A percentile compares a stretch with the other conserved stretches of the same genome.
These are phyloP conservation scores for Setaria italica DNA, from an alignment of 202 grass and related monocot species.

Conservation along the genomic window DNA sequence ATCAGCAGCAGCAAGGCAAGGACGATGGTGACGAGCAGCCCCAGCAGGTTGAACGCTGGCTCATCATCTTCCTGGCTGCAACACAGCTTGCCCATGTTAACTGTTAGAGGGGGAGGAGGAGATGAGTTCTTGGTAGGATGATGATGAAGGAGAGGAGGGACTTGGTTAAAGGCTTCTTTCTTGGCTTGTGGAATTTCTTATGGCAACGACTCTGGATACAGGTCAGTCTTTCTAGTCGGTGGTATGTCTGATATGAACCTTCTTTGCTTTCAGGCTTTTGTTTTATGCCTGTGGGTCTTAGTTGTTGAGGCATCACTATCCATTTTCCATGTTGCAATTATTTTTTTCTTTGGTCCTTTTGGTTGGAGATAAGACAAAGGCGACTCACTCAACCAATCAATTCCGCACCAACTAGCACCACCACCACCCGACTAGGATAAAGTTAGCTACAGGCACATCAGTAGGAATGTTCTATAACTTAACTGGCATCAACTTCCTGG, in stretches of 20 bases:
- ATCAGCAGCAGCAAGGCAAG: conserved; percentile 72
- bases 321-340: conserved; percentile 14
- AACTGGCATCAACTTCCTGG: not conserved
- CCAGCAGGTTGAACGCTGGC: conserved; percentile 54
- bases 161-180: conserved; percentile 6
- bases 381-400: conserved; percentile 29
- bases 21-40: conserved; percentile 57
- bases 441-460: not conserved
- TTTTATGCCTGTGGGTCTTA: conserved; percentile 7
- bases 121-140: not conserved
- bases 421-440: conserved; percentile 8
- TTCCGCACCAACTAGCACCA: conserved; percentile 31
- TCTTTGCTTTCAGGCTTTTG: conserved; percentile 31
- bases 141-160: conserved; percentile 3
- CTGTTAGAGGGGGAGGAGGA: not conserved
- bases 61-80: conserved; percentile 53
- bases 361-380: conserved; percentile 28
- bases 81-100: conserved; percentile 81
- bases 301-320: conserved; percentile 48
- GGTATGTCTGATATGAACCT: conserved; percentile 5
- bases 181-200: not conserved
- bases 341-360: conserved; percentile 11
- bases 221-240: conserved; percentile 13
- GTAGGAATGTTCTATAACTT: not conserved
- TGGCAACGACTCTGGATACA: not conserved